A percentile compares a stretch with the other conserved stretches of the same genome.
Evolutionary conservation across 2,329 filamentous ascomycete genomes (phyloP).

Genomic region (Exophiala aquamarina): DNA sequence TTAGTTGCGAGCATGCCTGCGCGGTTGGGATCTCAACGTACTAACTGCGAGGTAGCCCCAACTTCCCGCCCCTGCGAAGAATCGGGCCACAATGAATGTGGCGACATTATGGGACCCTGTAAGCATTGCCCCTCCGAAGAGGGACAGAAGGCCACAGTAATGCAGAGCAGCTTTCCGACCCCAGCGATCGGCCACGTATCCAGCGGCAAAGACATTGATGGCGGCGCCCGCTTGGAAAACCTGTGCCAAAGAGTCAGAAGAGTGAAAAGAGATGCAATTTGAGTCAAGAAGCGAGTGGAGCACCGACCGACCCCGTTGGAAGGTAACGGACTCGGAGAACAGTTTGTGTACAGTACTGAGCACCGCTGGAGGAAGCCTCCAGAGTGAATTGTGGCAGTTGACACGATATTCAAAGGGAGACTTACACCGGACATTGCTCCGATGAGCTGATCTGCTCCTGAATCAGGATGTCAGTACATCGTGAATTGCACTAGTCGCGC

Average conservation of each 20-base stretch:
- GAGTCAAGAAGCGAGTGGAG: too few species aligned
- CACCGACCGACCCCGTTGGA: too few species aligned
- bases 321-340: too few species aligned
- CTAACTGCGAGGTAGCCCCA: slow-evolving; percentile 18
- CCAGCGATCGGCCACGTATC: slow-evolving; percentile 40
- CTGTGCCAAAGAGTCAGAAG: neutral
- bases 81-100: slow-evolving; percentile 19
- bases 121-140: slow-evolving; percentile 17
- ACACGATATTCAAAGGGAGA: neutral
- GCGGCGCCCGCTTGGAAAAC: slow-evolving; percentile 16
- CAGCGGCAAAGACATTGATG: slow-evolving; percentile 18
- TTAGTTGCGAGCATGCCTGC: neutral
- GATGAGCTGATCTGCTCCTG: slow-evolving; percentile 10
- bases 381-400: too few species aligned
- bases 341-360: too few species aligned
- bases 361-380: too few species aligned
- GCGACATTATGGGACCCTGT: slow-evolving; percentile 8
- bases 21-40: neutral
- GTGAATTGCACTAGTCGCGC: neutral
- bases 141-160: slow-evolving; percentile 13
- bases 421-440: slow-evolving; percentile 17
- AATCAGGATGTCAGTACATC: neutral
- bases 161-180: slow-evolving; percentile 57
- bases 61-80: slow-evolving; percentile 19
- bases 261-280: neutral